Evolutionary conservation across 2,329 filamentous ascomycete species (phyloP).

Genomic region (Xylaria sp.): DNA sequence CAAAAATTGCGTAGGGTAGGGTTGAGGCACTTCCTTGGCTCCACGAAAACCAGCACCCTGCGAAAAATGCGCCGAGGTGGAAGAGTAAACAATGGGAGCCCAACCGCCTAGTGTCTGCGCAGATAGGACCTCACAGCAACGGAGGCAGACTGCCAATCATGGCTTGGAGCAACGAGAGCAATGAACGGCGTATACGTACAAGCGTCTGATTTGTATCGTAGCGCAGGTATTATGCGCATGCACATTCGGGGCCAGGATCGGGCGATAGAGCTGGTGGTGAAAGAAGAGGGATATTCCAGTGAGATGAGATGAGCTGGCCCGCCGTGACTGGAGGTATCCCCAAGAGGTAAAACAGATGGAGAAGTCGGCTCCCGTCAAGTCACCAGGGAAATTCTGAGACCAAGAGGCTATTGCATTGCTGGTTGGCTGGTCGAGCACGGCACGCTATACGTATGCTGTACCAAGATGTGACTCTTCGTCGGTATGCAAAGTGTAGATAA

Average conservation of each 20-base stretch:
- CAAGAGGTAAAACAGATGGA: constrained; percentile 25
- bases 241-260: constrained; percentile 18
- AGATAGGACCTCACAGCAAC: constrained; percentile 23
- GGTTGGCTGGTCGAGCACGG: constrained; percentile 19
- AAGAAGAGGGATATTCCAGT: constrained; percentile 31
- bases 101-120: constrained; percentile 29
- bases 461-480: constrained; percentile 8
- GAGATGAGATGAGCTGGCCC: constrained; percentile 34
- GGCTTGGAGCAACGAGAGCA: constrained; percentile 1
- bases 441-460: constrained; percentile 9
- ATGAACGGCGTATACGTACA: constrained; percentile 32
- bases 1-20: constrained; percentile 14
- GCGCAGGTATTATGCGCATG: constrained; percentile 31
- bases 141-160: background rate
- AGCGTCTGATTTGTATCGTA: constrained; percentile 20
- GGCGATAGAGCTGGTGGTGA: constrained; percentile 19
- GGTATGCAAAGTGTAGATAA: constrained; percentile 21
- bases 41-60: constrained; percentile 29
- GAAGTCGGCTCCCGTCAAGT: constrained; percentile 5
- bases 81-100: constrained; percentile 34
- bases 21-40: constrained; percentile 34
- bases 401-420: constrained; percentile 16
- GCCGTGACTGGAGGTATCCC: constrained; percentile 25
- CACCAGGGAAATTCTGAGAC: constrained; percentile 11
- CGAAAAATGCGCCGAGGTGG: constrained; percentile 39